These are phyloP conservation scores for Vanrija sp. DNA, from an alignment of 1,284 basidiomycete species.

Conservation along the genomic window DNA sequence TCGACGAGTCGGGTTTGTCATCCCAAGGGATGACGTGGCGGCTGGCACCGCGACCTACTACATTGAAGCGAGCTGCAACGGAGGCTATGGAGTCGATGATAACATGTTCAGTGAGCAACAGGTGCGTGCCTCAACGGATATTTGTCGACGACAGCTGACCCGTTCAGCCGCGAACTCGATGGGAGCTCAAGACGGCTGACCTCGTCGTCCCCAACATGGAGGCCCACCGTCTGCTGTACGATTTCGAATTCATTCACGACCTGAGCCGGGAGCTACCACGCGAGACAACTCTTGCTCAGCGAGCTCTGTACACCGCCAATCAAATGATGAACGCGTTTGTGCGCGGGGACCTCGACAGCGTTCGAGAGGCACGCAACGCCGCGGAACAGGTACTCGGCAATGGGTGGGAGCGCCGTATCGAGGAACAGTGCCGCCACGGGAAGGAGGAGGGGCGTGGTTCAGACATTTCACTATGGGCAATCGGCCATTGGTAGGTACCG, in stretches of 20 bases:
- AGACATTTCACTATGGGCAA: slow-evolving; percentile 18
- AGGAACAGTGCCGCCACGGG: not conserved
- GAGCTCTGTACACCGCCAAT: slow-evolving; percentile 58
- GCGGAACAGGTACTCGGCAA: not conserved
- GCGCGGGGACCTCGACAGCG: not conserved
- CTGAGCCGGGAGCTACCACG: slow-evolving; percentile 56
- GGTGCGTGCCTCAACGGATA: not conserved
- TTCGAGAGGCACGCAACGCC: not conserved
- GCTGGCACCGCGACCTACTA: slow-evolving; percentile 65
- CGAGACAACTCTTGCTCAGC: slow-evolving; percentile 54
- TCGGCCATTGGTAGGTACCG: slow-evolving; percentile 23
- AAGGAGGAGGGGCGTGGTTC: not conserved
- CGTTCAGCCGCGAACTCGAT: not conserved
- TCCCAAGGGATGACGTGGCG: slow-evolving; percentile 61
- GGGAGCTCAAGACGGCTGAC: slow-evolving; percentile 58
- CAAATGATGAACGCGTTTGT: slow-evolving; percentile 81
- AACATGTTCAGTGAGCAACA: slow-evolving; percentile 4
- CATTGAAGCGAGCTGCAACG: slow-evolving; percentile 74
- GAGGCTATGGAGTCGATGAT: slow-evolving; percentile 70
- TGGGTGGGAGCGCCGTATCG: not conserved
- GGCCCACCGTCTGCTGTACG: slow-evolving; percentile 74
- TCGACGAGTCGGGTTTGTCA: slow-evolving; percentile 83
- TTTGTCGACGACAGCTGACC: too few species aligned
- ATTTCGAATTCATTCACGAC: slow-evolving; percentile 63
- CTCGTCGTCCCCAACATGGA: slow-evolving; percentile 82